Base-by-base conservation (phyloP, 768 basidiomycete species). In the Kwoniella bestiolae region DNA sequence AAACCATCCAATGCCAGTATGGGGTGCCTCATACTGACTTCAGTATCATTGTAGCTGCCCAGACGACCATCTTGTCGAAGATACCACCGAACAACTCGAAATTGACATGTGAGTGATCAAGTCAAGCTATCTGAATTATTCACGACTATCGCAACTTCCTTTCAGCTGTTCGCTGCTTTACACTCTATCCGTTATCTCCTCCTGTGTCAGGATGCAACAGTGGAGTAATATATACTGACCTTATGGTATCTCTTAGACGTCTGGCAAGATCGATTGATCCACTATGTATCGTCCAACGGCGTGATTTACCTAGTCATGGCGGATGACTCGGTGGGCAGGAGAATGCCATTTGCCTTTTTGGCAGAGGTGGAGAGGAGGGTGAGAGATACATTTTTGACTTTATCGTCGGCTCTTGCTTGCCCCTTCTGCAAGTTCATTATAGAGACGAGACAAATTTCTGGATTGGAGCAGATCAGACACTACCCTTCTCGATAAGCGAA, bases 331-430 rank as follows among this genome's bases (percentile, higher is more conserved):
- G 91, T 88, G 18, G 94, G 94, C 62, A 85, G 95, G 72, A 86
- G 94, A 68, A 90, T 92, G 85, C 94, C 96, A 11, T 99, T 98
- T 76, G 90, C 91, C 4, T 99, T 98, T 82, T 84, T 99, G 3
- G 84, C 86, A 38, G 92, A 94, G 51, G 83, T 99, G 12, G 92
- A 96, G 46, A 73, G 80, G 73, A 85, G 87, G 76, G 77, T 81
- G 57, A 62, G 79, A 44, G 2, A 21, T 26, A 18, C 34, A 35
- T 25, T 12, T 32, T 29, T 8, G 7, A 25, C 51, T 25, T 5
- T 9, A 16, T 52, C 8, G 21, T 14, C 9, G 4, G 14, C 11
- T 32, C 32, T n/a, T 14, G 28, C n/a, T n/a, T n/a, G n/a, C n/a
- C n/a, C n/a, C n/a, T n/a, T n/a, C n/a, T n/a, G n/a, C n/a, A n/a